Evolutionary conservation across 1,139 yeast genomes (phyloP), one percentile per base, ranked within the genome.

Genomic region (Groenewaldozyma sp.): DNA sequence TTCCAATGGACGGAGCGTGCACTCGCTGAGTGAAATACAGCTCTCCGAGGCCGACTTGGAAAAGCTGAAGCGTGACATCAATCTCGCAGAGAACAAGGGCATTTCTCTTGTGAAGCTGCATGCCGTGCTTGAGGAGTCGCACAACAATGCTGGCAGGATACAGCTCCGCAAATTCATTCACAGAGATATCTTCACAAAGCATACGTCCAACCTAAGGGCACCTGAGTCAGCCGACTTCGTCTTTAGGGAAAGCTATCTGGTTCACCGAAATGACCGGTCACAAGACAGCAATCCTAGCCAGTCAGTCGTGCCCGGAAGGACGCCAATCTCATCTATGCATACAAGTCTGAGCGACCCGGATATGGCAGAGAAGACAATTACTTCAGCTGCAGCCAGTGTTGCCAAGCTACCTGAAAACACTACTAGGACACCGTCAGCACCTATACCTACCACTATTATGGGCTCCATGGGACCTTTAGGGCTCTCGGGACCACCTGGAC

Each of bases 131-230:
- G 42, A 39, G 27, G 26, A 26, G n/a, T 35, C 34, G 4, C 22
- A 28, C 14, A 39, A 39, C 17, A 13, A 17, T 9, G 39, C 35
- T 14, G 42, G 36, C 3, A 32, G 24, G 6, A 21, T 39, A 2
- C 36, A 35, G 4, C 38, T 53, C 11, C 45, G 58, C 13, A 52
- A 53, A 43, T 51, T 48, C 38, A 50, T 56, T 32, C 61, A 56
- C 40, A 44, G 61, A 14, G 61, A 56, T 28, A 51, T 56, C 20
- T 56, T 56, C 47, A 56, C 61, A 1, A 50, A 52, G 4, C 46
- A 49, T 31, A 43, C 47, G 6, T 41, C 49, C 3, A 45, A 49
- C 34, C 48, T 46, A 33, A 31, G 40, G 21, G 41, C 47, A 21
- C 48, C 51, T 7, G 38, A 37, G 10, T 42, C 41, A 20, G 37